phyloP scores from a whole-genome alignment of 805 yeast species.

The Saccharomyces mikatae region DNA sequence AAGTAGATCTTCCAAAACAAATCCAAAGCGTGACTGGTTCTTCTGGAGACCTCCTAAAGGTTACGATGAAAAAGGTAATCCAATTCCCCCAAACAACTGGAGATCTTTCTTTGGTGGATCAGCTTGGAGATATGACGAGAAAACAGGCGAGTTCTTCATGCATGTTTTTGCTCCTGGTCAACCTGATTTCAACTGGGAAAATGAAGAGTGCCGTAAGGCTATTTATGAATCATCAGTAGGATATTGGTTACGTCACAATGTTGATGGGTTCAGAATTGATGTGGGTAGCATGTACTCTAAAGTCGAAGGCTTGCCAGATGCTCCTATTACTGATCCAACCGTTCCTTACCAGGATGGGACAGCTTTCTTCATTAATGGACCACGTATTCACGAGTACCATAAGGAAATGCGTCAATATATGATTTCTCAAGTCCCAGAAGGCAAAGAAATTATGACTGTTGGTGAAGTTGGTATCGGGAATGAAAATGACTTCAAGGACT shows the following conservation, averaged over 20 bases:
- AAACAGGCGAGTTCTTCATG: background rate
- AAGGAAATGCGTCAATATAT: background rate
- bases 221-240: background rate
- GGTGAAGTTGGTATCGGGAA: background rate
- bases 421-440: background rate
- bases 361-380: background rate
- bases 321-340: background rate
- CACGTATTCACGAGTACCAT: background rate
- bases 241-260: background rate
- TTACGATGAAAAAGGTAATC: background rate
- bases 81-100: background rate
- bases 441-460: background rate
- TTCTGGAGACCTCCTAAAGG: background rate
- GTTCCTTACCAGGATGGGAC: background rate
- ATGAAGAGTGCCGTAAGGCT: background rate
- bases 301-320: background rate
- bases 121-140: background rate
- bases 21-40: background rate
- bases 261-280: background rate
- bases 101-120: background rate
- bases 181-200: background rate
- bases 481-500: background rate
- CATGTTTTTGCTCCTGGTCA: background rate
- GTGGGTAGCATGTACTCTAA: background rate
- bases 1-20: background rate